A percentile compares a stretch with the other conserved stretches of the same genome.
phyloP scores from a whole-genome alignment of 352 stramenopile genomes.

The Phytophthora syringae region DNA sequence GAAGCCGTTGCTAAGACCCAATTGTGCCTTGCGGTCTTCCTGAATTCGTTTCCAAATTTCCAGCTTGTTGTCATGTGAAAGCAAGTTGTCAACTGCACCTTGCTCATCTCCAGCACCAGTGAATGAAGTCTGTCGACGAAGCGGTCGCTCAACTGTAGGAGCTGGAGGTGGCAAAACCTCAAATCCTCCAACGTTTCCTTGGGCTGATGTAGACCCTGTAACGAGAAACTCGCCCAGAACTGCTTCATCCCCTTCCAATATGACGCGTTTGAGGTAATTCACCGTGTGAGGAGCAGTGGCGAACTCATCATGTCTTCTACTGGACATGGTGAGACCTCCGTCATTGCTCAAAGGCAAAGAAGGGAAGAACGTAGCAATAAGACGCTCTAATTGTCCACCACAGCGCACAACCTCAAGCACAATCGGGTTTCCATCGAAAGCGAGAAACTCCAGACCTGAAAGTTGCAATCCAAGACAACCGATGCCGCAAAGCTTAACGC shows the following conservation, averaged over 20 bases:
- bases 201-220: background rate
- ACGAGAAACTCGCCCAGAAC: conserved; percentile 23
- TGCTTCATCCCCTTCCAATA: conserved; percentile 32
- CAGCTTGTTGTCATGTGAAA: conserved; percentile 65
- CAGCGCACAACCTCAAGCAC: conserved; percentile 37
- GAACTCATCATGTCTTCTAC: conserved; percentile 18
- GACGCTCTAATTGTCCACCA: conserved; percentile 46
- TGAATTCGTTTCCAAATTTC: conserved; percentile 73
- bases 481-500: conserved; percentile 55
- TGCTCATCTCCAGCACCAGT: background rate
- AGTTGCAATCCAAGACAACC: conserved; percentile 48
- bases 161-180: background rate
- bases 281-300: conserved; percentile 3
- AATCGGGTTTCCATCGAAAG: conserved; percentile 55
- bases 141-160: background rate
- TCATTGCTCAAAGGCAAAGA: conserved; percentile 31
- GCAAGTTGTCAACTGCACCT: conserved; percentile 6
- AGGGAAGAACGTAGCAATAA: conserved; percentile 53
- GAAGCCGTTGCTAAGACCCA: conserved; percentile 9
- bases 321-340: conserved; percentile 26
- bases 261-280: conserved; percentile 16
- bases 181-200: background rate
- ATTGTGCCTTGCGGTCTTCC: conserved; percentile 46
- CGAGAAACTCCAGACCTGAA: conserved; percentile 48
- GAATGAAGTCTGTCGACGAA: background rate